These are phyloP conservation scores for Knufia fluminis DNA, from an alignment of 2,329 filamentous ascomycete species.

Conservation along the genomic window DNA sequence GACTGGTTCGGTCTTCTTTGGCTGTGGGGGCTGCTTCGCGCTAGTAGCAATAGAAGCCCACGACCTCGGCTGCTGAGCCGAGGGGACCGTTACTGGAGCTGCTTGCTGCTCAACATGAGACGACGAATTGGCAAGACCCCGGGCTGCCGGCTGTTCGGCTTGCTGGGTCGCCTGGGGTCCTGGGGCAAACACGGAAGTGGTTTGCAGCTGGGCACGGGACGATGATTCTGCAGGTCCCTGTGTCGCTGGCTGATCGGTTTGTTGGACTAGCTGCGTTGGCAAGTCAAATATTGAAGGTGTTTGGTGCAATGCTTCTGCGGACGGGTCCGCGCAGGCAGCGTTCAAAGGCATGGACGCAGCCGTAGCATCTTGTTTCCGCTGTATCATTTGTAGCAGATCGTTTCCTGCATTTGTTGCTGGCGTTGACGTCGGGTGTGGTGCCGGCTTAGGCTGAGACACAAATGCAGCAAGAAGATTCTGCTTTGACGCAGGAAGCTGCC, in stretches of 20 bases:
- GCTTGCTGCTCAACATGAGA: too few relatives aligned
- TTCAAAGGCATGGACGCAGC: not conserved
- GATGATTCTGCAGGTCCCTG: too few relatives aligned
- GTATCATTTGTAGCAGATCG: not conserved
- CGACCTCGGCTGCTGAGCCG: too few relatives aligned
- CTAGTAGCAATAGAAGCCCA: not conserved
- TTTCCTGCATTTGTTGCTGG: not conserved
- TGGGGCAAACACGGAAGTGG: too few relatives aligned
- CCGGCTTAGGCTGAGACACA: not conserved
- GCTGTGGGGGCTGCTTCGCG: not conserved
- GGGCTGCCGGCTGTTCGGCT: not conserved
- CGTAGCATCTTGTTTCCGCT: not conserved
- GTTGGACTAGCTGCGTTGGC: slow-evolving; percentile 9
- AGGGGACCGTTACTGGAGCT: too few relatives aligned
- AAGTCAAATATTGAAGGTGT: not conserved
- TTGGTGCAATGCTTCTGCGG: too few relatives aligned
- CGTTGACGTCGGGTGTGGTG: not conserved
- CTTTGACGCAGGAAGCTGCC: slow-evolving; percentile 4
- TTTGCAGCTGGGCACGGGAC: not conserved
- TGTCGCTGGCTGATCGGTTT: too few relatives aligned
- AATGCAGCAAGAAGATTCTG: slow-evolving; percentile 6
- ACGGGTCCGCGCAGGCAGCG: too few relatives aligned
- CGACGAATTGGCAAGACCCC: too few relatives aligned
- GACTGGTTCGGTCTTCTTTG: slow-evolving; percentile 14
- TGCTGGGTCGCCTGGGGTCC: not conserved